Evolutionary conservation across 2,329 filamentous ascomycete species (phyloP).

Genomic region (Alternaria hordeiaustralica): DNA sequence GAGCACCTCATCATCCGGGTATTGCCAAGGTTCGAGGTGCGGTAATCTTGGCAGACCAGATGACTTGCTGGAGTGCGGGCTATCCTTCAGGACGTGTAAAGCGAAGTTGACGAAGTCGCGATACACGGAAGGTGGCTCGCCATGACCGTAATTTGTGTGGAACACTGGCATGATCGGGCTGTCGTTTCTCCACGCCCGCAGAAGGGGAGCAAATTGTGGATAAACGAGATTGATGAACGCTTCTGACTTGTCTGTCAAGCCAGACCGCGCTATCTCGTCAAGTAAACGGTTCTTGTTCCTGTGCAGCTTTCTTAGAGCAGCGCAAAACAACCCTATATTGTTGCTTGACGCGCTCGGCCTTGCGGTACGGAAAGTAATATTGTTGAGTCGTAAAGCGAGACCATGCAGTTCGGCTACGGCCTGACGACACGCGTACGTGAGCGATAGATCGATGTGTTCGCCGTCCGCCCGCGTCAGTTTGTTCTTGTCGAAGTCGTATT

Average conservation of each 20-base stretch:
- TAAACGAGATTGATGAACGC: neutral
- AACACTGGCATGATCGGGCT: too few relatives aligned
- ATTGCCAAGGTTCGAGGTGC: neutral
- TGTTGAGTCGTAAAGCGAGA: neutral
- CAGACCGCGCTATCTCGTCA: neutral
- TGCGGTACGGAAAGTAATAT: rapidly evolving
- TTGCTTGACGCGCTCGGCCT: rapidly evolving
- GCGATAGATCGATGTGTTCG: neutral
- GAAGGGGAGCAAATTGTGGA: neutral
- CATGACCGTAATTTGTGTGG: too few relatives aligned
- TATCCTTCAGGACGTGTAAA: rapidly evolving
- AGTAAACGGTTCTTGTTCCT: rapidly evolving
- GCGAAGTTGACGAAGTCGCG: neutral
- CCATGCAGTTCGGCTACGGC: neutral
- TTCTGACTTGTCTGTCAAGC: too few relatives aligned
- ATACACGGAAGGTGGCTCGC: neutral
- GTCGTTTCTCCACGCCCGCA: neutral
- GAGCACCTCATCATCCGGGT: neutral
- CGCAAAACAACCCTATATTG: too few relatives aligned
- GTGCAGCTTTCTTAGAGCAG: rapidly evolving
- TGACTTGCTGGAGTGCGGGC: rapidly evolving
- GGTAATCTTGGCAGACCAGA: rapidly evolving
- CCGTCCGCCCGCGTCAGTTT: neutral
- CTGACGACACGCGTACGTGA: rapidly evolving
- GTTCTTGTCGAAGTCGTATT: neutral